Evolutionary conservation across 345 rosid genomes (phyloP), one percentile per base, ranked within the genome.

Genomic region (Euclidium syriacum): DNA sequence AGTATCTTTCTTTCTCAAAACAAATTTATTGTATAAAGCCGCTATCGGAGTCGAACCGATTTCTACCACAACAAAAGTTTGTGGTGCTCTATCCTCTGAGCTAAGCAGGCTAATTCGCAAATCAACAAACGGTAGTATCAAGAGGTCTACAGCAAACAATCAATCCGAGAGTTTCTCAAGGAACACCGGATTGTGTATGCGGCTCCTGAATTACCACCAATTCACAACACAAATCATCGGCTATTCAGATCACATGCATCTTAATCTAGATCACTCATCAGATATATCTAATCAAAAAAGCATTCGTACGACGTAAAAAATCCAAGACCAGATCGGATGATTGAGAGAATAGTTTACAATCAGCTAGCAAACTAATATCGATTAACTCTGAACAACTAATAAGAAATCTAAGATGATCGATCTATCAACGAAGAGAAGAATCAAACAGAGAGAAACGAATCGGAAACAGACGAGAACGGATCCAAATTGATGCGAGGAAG

Each of bases 11-110:
- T 1, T 27, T 15, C 41, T 16, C 32, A 46, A 5, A 41, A 24
- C 17, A 12, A 39, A 0, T 0, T 10, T 6, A 41, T 0, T 0
- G 2, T 6, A 23, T 1, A 11, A 27, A 52, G 68, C 58, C 14
- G 58, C 58, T 63, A 63, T 63, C 58, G 58, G 68, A 63, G 1
- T 63, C 67, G 51, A 63, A 63, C 68, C 58, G 68, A 63, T 51
- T 63, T 63, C 68, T 50, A 50, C 68, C 58, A 63, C 68, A 60
- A 48, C 33, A 46, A 43, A 11, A 38, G 10, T 10, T 3, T 29
- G 68, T 50, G 68, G 55, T 33, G 66, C 65, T 61, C 66, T 61
- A 23, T 32, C 55, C 43, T 5, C 46, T 23, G 55, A 61, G 55
- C 66, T 46, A 34, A 59, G 52, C 52, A 10, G 9, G 40, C 65